Evolutionary conservation across 139 green algal genomes (phyloP).

Genomic region (Chlamydomonas schloesseri): DNA sequence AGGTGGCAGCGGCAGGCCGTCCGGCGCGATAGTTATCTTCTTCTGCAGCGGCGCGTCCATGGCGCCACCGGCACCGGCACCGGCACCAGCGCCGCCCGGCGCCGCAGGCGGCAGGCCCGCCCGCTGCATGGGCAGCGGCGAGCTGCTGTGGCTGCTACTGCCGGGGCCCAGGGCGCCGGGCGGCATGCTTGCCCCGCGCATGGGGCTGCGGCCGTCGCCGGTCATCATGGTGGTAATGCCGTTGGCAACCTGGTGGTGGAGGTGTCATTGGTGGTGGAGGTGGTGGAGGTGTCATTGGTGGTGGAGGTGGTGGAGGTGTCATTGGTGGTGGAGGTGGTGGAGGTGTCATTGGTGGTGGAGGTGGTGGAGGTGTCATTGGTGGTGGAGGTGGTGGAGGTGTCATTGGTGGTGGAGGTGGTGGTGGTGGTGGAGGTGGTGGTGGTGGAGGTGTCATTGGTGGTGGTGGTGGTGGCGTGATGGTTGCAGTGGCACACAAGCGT

Average conservation of each 20-base stretch:
- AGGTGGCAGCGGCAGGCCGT: conserved; percentile 32
- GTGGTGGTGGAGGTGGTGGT: too few species aligned
- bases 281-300: too few species aligned
- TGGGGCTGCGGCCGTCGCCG: conserved; percentile 9
- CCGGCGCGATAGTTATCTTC: conserved; percentile 37
- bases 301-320: too few species aligned
- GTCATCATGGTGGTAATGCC: conserved; percentile 30
- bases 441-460: too few species aligned
- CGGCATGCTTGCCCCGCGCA: neutral
- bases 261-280: too few species aligned
- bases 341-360: too few species aligned
- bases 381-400: too few species aligned
- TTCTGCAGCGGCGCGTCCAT: neutral
- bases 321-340: too few species aligned
- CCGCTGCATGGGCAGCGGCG: neutral
- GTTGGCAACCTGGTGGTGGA: neutral
- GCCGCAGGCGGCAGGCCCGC: neutral
- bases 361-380: too few species aligned
- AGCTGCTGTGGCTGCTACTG: neutral
- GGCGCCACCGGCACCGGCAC: neutral
- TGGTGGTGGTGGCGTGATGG: too few species aligned
- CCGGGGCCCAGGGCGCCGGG: neutral
- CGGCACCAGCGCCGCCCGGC: neutral
- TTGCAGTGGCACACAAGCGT: too few species aligned
- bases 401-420: too few species aligned